Conservation (phyloP, 371 early-diverging fungal genomes). For the Polyrhizophydium stewartii region DNA sequence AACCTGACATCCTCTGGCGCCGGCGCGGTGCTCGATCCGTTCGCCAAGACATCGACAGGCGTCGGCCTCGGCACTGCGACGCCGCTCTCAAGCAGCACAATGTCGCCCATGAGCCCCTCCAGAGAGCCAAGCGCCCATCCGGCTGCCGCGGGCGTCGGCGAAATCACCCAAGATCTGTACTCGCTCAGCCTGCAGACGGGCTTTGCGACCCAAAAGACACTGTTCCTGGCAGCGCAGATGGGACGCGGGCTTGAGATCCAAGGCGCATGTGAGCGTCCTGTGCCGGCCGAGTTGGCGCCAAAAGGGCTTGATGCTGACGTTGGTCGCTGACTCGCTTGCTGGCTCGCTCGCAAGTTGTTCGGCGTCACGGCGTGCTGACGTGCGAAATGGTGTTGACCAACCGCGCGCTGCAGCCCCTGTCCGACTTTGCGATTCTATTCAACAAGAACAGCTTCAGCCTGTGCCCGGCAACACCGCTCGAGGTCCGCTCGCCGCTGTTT, state of each 20-base stretch:
- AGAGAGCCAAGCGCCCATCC: background rate
- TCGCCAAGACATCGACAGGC: background rate
- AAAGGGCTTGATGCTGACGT: slow-evolving; percentile 8
- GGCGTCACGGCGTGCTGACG: slow-evolving; percentile 20
- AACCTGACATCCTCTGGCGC: background rate
- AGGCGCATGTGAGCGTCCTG: slow-evolving; percentile 39
- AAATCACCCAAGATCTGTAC: slow-evolving; percentile 7
- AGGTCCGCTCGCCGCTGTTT: slow-evolving; percentile 16
- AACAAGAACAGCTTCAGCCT: slow-evolving; percentile 48
- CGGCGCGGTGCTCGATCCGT: slow-evolving; percentile 1
- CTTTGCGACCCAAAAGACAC: slow-evolving; percentile 13
- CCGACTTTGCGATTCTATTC: slow-evolving; percentile 43
- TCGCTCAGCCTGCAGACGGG: slow-evolving; percentile 1
- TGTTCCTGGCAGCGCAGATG: slow-evolving; percentile 20
- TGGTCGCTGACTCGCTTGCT: background rate
- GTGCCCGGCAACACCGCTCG: slow-evolving; percentile 22
- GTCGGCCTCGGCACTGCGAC: background rate
- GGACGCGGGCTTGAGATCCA: slow-evolving; percentile 43
- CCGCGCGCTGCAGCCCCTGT: slow-evolving; percentile 24
- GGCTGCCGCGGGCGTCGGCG: background rate
- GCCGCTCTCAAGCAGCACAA: background rate
- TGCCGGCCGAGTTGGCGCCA: no score
- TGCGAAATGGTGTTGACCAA: slow-evolving; percentile 35
- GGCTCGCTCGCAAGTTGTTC: slow-evolving; percentile 22
- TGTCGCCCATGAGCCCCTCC: background rate